Base-by-base conservation (phyloP, 768 basidiomycete genomes). In the Dentipellis sp. region DNA sequence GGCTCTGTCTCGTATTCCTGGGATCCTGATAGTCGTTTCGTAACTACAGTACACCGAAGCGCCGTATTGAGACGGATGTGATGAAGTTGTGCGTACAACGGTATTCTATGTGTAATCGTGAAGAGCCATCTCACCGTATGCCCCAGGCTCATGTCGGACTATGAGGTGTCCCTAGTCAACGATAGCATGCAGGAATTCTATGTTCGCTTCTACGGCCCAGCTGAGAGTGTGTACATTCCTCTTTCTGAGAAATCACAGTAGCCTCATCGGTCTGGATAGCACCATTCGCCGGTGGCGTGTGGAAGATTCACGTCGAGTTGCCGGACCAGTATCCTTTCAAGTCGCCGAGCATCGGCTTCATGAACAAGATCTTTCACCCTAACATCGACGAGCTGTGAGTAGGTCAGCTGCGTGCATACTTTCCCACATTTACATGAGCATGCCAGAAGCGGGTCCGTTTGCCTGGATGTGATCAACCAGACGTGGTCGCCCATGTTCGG, bases 401-500 rank as follows among this genome's bases (percentile, higher is more conserved):
- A 55, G 29, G 29, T 29, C 29, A 29, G 29, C 29, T 29, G 29
- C 29, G 6, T 29, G 29, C 29, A 29, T 29, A 6, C 3, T 29
- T 29, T 29, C 29, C 29, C 29, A 29, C 29, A 29, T 29, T 29
- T 29, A 29, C 29, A 29, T 29, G 29, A 29, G 29, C 29, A 29
- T 29, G 29, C 34, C 68, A 95, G 94, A 66, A 97, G 94, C 67
- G 95, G 95, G 45, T 97, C 94, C 5, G 95, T 99, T 53, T 99
- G 97, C 71, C 76, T 99, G 60, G 97, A 98, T 71, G 97, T 97
- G 42, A 97, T 97, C 70, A 97, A 97, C 68, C 94, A 97, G 75
- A 97, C 95, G 14, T 99, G 97, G 97, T 98, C 97, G 42, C 97
- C 97, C 1, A 98, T 99, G 97, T 99, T 97, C 68, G 94, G 94